A percentile compares a stretch with the other conserved stretches of the same genome.
phyloP scores from a whole-genome alignment of 139 green algal species.

The Chlorella sp. region DNA sequence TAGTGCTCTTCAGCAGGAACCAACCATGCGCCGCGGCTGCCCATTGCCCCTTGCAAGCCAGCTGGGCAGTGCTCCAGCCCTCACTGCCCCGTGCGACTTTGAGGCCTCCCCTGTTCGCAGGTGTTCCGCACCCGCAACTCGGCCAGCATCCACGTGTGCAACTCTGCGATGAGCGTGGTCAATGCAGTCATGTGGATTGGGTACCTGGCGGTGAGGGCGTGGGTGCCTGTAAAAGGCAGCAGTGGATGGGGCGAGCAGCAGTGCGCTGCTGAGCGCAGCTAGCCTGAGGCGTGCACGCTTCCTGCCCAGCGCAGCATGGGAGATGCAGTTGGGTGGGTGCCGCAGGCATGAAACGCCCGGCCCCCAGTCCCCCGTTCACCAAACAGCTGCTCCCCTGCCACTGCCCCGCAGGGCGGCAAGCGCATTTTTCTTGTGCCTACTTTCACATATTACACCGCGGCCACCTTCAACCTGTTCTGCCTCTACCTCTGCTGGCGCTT shows the following conservation, averaged over 20 bases:
- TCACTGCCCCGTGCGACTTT: no score
- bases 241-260: no score
- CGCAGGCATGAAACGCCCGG: no score
- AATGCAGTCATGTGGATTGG: background rate
- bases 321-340: no score
- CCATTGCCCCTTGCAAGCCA: no score
- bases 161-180: background rate
- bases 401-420: background rate
- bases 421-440: background rate
- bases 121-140: conserved; percentile 7
- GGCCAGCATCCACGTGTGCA: background rate
- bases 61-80: no score
- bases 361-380: no score
- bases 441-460: background rate
- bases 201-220: background rate
- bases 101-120: background rate
- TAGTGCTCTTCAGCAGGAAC: no score
- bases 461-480: conserved; percentile 1
- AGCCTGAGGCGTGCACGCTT: no score
- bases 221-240: background rate
- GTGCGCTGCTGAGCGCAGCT: no score
- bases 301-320: no score
- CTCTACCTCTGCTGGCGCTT: background rate
- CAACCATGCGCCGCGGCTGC: no score
- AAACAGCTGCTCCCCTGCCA: background rate